phyloP scores from a whole-genome alignment of 768 basidiomycete species.

The Serendipita sp. region DNA sequence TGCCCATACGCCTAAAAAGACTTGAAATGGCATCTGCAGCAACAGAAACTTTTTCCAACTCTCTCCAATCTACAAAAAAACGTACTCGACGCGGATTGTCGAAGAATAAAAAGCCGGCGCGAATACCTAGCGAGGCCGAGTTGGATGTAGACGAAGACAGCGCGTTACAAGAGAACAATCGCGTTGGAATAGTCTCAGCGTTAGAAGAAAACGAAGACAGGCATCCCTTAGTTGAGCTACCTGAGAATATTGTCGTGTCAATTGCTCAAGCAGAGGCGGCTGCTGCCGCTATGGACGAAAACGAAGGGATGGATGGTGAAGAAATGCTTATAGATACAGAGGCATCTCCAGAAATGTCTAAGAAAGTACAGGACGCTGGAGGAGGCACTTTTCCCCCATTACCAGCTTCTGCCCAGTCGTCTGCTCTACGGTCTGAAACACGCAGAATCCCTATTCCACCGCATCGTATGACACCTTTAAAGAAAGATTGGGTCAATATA shows the following conservation, averaged over 20 bases:
- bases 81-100: neutral
- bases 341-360: constrained; percentile 8
- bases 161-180: neutral
- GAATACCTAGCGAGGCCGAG: constrained; percentile 6
- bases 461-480: constrained; percentile 92
- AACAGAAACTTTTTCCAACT: neutral
- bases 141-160: constrained; percentile 6
- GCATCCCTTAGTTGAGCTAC: neutral
- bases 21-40: neutral
- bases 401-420: constrained; percentile 34
- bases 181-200: constrained; percentile 5
- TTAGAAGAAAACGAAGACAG: constrained; percentile 5
- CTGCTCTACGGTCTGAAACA: constrained; percentile 62
- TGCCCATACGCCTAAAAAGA: neutral
- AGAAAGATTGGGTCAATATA: constrained; percentile 90
- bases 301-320: constrained; percentile 16
- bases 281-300: constrained; percentile 11
- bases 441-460: constrained; percentile 84
- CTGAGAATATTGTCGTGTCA: neutral
- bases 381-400: constrained; percentile 27
- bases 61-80: neutral
- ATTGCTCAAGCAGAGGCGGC: neutral
- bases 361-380: constrained; percentile 40
- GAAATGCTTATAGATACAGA: constrained; percentile 16
- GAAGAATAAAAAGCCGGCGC: constrained; percentile 8